Base-by-base conservation (phyloP, 2,329 filamentous ascomycete genomes). In the Claviceps arundinis region DNA sequence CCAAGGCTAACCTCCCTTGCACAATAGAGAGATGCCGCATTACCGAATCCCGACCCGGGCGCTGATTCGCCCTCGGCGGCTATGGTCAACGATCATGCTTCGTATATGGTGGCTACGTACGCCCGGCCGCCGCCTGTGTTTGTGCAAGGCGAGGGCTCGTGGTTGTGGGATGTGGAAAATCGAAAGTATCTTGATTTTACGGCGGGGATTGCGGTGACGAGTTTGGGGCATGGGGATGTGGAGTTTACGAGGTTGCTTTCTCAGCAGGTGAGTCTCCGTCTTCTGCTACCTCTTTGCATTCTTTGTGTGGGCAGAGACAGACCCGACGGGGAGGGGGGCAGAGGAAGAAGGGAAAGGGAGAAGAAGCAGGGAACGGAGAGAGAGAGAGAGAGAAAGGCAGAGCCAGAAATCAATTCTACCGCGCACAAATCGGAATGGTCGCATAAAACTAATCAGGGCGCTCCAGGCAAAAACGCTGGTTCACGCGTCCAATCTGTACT, bases 81-180 rank as follows among this genome's bases (percentile, higher is more conserved):
- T 34, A 77, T 95, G 54, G 80, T 95, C 57, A 76, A 81, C 58
- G 80, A 87, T 55, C 82, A 89, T 61, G 77, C 83, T 37, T 85
- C 87, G 3, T 97, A 83, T 70, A 97, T 98, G 91, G 87, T 98
- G 30, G 85, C 89, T 2, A 98, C 93, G 50, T 98, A 98, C 69
- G 82, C 89, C 50, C 87, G 93, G 26, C 91, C 93, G 48, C 78
- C 86, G 45, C 89, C 89, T 2, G 87, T 97, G 64, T 96, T 98
- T 68, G 82, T 89, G 54, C 87, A 84, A 66, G 93, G 90, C 57
- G 74, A 89, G 64, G 93, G 93, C 2, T 89, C 85, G 55, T 90
- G 89, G 66, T 69, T 98, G 56, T 97, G 84, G 81, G 93, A 98
- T 66, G 72, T 91, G 40, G 89, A 96, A 71, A 87, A 93, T 64